phyloP scores from a whole-genome alignment of 257 asterid genomes.

The Gynochthodes officinalis region DNA sequence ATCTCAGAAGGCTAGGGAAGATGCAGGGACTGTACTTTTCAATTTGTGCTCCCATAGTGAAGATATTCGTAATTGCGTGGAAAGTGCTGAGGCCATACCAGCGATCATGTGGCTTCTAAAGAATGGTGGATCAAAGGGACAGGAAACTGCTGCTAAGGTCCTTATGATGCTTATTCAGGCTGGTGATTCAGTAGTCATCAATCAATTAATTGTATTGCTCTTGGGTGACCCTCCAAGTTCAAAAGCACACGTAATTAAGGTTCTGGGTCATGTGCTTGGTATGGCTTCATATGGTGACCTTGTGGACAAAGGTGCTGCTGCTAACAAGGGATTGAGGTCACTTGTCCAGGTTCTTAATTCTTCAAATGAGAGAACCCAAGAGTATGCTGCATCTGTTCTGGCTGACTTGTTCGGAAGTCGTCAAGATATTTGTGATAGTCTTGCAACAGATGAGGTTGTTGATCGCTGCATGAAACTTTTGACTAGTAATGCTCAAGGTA shows the following conservation, averaged over 20 bases:
- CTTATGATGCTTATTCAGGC: conserved; percentile 48
- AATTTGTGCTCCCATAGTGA: conserved; percentile 77
- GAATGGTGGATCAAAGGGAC: conserved; percentile 70
- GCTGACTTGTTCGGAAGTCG: conserved; percentile 62
- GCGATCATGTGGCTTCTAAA: conserved; percentile 70
- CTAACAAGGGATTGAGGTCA: conserved; percentile 68
- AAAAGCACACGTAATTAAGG: conserved; percentile 57
- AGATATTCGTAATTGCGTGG: conserved; percentile 74
- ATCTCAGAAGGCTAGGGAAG: conserved; percentile 66
- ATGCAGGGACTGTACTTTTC: conserved; percentile 55
- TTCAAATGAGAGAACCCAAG: conserved; percentile 62
- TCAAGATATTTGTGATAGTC: conserved; percentile 65
- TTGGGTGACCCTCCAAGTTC: conserved; percentile 61
- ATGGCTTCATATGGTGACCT: conserved; percentile 63
- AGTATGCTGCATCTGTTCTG: conserved; percentile 66
- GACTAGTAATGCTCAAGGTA: conserved; percentile 56
- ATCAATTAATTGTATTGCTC: conserved; percentile 66
- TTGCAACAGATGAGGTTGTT: conserved; percentile 65
- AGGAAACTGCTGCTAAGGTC: conserved; percentile 65
- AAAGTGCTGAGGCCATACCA: conserved; percentile 74
- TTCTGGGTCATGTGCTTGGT: conserved; percentile 81
- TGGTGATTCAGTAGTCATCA: conserved; percentile 53
- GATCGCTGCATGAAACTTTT: conserved; percentile 60
- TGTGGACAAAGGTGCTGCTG: conserved; percentile 47
- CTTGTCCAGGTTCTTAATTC: conserved; percentile 80